Evolutionary conservation across 495 filamentous ascomycete species (phyloP), one percentile per base, ranked within the genome.

Genomic region (Cercophora scortea): DNA sequence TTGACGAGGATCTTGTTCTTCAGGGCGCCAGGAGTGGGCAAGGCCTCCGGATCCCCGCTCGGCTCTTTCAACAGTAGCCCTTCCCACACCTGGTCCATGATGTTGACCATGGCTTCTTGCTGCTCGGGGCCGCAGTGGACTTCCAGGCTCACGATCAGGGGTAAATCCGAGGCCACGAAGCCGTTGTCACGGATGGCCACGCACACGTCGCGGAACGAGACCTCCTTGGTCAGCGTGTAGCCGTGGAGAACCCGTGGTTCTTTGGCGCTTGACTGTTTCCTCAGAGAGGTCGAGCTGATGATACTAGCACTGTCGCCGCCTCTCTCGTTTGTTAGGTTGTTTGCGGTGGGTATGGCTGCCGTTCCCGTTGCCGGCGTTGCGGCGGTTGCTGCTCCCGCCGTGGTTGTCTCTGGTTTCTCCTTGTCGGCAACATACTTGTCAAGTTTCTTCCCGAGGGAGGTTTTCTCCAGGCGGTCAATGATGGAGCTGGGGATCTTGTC

Each of bases 191-290:
- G 73, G 45, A 96, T 90, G 0, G 88, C 82, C 49, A 76, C 72
- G 67, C 89, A 95, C 1, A 96, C 90, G 13, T 86, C 79, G 34
- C 89, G 82, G 67, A 96, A 96, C 0, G 84, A 77, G 10, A 94
- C 80, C 44, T 88, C 88, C 55, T 88, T 91, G 8, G 92, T 97
- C 8, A 95, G 73, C 0, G 92, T 97, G 63, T 92, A 87, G 0
- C 92, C 92, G 71, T 96, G 90, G 12, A 94, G 71, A 3, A 96
- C 90, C 39, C 81, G 68, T 0, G 90, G 90, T 61, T 96, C 90
- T 8, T 65, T 55, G 42, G 51, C 18, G 45, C 47, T 49, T 11
- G 32, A 1, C n/a, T 33, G 32, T 47, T n/a, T 61, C 47, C 42
- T 50, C 53, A 58, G 35, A 18, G 53, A 49, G 17, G 25, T 13